Evolutionary conservation across 805 yeast genomes (phyloP).

Genomic region (Candida argentea): DNA sequence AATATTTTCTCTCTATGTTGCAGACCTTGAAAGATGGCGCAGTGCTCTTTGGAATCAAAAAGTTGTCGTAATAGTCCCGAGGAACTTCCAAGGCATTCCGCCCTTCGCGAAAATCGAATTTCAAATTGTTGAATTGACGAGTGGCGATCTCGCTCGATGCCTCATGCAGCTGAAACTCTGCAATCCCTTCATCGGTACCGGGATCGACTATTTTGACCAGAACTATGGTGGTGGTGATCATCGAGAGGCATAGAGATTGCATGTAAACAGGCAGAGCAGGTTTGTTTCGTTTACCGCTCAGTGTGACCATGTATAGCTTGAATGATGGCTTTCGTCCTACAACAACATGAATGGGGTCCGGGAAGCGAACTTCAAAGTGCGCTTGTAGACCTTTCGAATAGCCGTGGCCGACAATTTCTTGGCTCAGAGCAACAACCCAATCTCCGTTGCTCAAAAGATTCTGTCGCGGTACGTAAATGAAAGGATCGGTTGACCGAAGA

Average conservation of each 20-base stretch:
- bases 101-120: constrained; percentile 4
- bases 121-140: background rate
- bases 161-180: constrained; percentile 15
- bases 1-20: constrained; percentile 40
- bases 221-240: constrained; percentile 16
- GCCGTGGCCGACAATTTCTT: too few species aligned
- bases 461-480: constrained; percentile 44
- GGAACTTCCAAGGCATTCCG: constrained; percentile 39
- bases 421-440: too few species aligned
- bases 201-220: constrained; percentile 10
- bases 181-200: constrained; percentile 7
- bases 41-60: constrained; percentile 36
- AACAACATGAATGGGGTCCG: constrained; percentile 36
- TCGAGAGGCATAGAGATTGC: constrained; percentile 25
- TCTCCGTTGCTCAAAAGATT: too few species aligned
- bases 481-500: constrained; percentile 37
- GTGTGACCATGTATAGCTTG: constrained; percentile 21
- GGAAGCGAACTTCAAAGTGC: constrained; percentile 38
- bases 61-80: constrained; percentile 23
- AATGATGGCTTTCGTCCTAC: constrained; percentile 33
- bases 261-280: constrained; percentile 39
- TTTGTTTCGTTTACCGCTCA: constrained; percentile 28
- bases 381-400: constrained; percentile 29
- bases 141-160: constrained; percentile 12
- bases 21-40: constrained; percentile 50